These are phyloP conservation scores for Naegleria lovaniensis DNA, from an alignment of 208 protist genomes.

Conservation along the genomic window DNA sequence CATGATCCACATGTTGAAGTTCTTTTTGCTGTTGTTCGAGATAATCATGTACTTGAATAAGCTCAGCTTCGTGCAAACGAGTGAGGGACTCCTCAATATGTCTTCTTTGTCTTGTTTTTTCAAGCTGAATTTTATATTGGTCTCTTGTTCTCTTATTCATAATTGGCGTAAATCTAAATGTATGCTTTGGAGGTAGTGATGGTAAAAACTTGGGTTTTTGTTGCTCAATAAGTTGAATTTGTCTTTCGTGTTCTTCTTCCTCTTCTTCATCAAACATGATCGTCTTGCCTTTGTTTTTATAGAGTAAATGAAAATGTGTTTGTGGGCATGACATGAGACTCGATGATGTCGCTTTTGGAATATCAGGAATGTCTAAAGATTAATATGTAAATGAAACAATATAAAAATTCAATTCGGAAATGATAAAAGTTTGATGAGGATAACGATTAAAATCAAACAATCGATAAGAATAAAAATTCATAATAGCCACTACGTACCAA, in stretches of 20 bases:
- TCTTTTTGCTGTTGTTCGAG: neutral
- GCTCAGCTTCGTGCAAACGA: neutral
- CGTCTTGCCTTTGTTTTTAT: neutral
- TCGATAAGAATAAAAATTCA: no score
- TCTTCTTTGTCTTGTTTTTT: neutral
- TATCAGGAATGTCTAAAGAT: neutral
- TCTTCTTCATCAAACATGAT: neutral
- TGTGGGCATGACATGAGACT: neutral
- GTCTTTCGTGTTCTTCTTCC: neutral
- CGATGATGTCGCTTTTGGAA: neutral
- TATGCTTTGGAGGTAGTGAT: neutral
- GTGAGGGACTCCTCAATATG: neutral
- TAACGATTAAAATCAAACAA: no score
- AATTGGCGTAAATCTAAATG: neutral
- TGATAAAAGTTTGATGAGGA: no score
- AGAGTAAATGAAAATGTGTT: neutral
- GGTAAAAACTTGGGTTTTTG: neutral
- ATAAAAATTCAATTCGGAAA: no score
- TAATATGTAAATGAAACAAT: no score
- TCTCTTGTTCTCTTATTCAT: constrained; percentile 3
- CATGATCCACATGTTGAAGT: neutral
- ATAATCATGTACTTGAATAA: neutral
- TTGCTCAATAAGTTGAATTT: neutral
- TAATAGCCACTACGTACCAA: neutral
- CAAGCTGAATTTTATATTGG: neutral